Base-by-base conservation (phyloP, 1,284 basidiomycete genomes). In the Austroboletus niveus region DNA sequence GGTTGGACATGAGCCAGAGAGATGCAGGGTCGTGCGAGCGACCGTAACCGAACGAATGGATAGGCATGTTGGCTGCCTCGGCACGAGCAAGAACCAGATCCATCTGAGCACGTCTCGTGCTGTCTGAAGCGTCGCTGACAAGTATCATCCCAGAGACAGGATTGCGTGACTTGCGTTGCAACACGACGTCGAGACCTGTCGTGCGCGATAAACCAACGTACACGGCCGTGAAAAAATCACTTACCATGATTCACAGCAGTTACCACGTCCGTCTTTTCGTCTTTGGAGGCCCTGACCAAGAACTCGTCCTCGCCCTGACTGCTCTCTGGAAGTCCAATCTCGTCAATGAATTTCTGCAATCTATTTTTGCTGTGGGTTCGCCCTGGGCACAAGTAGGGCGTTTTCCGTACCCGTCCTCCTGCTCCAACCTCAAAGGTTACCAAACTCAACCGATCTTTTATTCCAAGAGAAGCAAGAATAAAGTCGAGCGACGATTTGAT, bases 1-100 rank as follows among this genome's bases (percentile, higher is more conserved):
- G 93, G 71, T 98, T 98, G 11, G 94, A 97, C 77, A 99, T 93
- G 42, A 98, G 84, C 96, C 96, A 99, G 15, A 99, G 81, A n/a
- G 94, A 95, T 4, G 92, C 92, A 7, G 96, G 95, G 69, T 99
- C 95, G 68, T 98, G 96, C 14, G 90, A 90, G 56, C 93, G 91
- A 48, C 95, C 95, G 66, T 96, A 99, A 44, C 96, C 96, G 59
- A 99, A 90, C 2, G 93, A 90, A 71, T 99, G 96, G 50, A 99
- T 95, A 1, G 96, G 94, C 24, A 96, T 85, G 62, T 93, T 94
- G 29, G 92, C 95, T 4, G 95, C 95, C 65, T 99, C 96, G 0
- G 94, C 90, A 41, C 96, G 87, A 40, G 95, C 94, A 54, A 97
- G 87, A 30, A 98, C 93, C 17, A 99, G 81, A 64, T 98, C 94